A percentile compares a stretch with the other conserved stretches of the same genome.
Evolutionary conservation across 495 filamentous ascomycete species (phyloP).

Genomic region (Amorphotheca resinae): DNA sequence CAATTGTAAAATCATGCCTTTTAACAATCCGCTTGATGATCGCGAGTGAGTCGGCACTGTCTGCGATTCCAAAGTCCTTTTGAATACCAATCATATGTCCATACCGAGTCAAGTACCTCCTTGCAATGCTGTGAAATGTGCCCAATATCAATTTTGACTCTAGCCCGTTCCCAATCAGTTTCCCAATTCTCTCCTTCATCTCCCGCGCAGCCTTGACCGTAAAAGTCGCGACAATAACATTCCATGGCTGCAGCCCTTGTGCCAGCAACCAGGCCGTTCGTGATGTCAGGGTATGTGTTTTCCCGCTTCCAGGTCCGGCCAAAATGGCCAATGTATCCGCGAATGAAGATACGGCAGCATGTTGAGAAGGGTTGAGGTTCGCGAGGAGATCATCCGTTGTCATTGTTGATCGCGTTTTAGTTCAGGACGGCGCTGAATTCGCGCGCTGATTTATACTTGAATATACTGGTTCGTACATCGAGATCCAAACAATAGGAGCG

Average conservation of each 20-base stretch:
- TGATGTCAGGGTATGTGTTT: conserved; percentile 93
- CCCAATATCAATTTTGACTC: conserved; percentile 76
- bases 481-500: too few species aligned
- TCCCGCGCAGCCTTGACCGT: conserved; percentile 94
- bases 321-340: conserved; percentile 79
- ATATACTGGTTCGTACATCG: neutral
- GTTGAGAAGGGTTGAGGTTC: conserved; percentile 75
- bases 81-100: conserved; percentile 72
- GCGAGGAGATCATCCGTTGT: conserved; percentile 35
- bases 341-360: conserved; percentile 68
- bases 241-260: conserved; percentile 69
- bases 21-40: conserved; percentile 78
- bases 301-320: conserved; percentile 71
- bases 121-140: conserved; percentile 91
- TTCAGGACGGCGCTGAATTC: neutral
- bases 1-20: conserved; percentile 50
- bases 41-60: conserved; percentile 63
- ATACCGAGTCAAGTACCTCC: conserved; percentile 75
- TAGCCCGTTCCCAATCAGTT: conserved; percentile 61
- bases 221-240: conserved; percentile 95
- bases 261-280: conserved; percentile 88
- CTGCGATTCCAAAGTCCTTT: conserved; percentile 87
- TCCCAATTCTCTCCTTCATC: conserved; percentile 81
- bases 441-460: neutral
- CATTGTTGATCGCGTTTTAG: conserved; percentile 6